Evolutionary conservation across 345 rosid species (phyloP).

Genomic region (Kandelia obovata): DNA sequence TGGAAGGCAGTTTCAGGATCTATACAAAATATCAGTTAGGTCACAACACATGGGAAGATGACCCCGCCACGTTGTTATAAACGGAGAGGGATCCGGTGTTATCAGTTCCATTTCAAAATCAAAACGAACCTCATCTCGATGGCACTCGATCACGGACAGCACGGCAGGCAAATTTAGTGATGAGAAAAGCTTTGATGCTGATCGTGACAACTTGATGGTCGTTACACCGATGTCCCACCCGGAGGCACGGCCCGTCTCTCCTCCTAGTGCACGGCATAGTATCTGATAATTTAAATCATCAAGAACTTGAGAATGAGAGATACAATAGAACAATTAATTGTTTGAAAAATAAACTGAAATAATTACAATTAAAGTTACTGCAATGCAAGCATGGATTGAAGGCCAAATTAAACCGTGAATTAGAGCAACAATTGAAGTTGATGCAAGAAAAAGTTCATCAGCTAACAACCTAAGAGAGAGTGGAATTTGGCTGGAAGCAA

Average conservation of each 20-base stretch:
- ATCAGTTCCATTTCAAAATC: background rate
- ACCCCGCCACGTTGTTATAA: no score
- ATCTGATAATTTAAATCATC: slow-evolving; percentile 27
- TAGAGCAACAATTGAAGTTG: no score
- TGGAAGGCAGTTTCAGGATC: slow-evolving; percentile 49
- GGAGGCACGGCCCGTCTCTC: slow-evolving; percentile 42
- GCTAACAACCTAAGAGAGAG: no score
- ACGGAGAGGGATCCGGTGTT: background rate
- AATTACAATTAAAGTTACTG: no score
- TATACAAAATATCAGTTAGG: slow-evolving; percentile 1
- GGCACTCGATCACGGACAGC: slow-evolving; percentile 53
- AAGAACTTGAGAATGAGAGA: background rate
- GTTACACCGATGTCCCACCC: slow-evolving; percentile 74
- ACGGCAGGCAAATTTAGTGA: slow-evolving; percentile 35
- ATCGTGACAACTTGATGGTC: slow-evolving; percentile 35
- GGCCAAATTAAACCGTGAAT: no score
- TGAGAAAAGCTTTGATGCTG: slow-evolving; percentile 33
- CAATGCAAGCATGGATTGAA: no score
- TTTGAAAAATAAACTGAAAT: no score
- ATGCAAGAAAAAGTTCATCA: no score
- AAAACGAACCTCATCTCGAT: slow-evolving; percentile 60
- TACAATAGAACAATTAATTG: background rate
- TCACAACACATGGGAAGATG: background rate
- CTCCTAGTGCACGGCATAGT: slow-evolving; percentile 61
- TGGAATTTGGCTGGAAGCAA: no score